A percentile compares a stretch with the other conserved stretches of the same genome.
Evolutionary conservation across 352 stramenopile species (phyloP).

Genomic region (Globisporangium ultimum): DNA sequence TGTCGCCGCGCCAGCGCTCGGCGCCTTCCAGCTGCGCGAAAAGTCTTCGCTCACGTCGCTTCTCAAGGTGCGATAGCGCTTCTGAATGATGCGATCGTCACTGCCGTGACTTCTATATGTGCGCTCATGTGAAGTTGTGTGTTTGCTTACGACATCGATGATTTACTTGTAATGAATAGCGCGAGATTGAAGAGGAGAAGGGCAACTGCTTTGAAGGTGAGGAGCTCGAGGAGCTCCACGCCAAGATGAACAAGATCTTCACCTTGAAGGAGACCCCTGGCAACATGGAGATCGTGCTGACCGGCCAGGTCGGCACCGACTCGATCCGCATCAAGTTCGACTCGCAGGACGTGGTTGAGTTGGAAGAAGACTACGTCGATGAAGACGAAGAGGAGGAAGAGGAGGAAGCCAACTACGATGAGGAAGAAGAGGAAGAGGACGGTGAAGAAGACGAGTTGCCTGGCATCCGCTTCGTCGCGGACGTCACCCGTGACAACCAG

Average conservation of each 20-base stretch:
- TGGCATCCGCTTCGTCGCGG: constrained; percentile 73
- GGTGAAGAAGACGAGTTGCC: constrained; percentile 67
- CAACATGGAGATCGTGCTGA: constrained; percentile 67
- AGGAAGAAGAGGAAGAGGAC: constrained; percentile 45
- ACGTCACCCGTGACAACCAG: constrained; percentile 67
- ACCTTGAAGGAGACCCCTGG: constrained; percentile 50
- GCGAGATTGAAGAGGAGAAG: constrained; percentile 80
- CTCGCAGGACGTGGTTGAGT: constrained; percentile 65
- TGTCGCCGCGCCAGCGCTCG: constrained; percentile 15
- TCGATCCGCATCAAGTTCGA: constrained; percentile 79
- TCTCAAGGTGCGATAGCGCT: constrained; percentile 24
- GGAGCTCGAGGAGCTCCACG: constrained; percentile 65
- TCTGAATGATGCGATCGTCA: neutral
- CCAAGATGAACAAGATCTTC: constrained; percentile 68
- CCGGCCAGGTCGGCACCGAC: constrained; percentile 47
- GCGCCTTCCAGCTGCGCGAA: constrained; percentile 43
- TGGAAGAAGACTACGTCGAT: constrained; percentile 59
- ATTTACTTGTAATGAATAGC: constrained; percentile 18
- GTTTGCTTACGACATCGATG: neutral
- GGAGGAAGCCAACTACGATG: constrained; percentile 23
- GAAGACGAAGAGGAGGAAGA: constrained; percentile 52
- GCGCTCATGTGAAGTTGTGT: neutral
- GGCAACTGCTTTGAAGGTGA: constrained; percentile 78
- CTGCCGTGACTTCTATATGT: neutral
- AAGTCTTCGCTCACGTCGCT: constrained; percentile 49